A percentile compares a stretch with the other conserved stretches of the same genome.
Evolutionary conservation across 163 green algal species (phyloP).

Genomic region (Trebouxiophyceae sp.): DNA sequence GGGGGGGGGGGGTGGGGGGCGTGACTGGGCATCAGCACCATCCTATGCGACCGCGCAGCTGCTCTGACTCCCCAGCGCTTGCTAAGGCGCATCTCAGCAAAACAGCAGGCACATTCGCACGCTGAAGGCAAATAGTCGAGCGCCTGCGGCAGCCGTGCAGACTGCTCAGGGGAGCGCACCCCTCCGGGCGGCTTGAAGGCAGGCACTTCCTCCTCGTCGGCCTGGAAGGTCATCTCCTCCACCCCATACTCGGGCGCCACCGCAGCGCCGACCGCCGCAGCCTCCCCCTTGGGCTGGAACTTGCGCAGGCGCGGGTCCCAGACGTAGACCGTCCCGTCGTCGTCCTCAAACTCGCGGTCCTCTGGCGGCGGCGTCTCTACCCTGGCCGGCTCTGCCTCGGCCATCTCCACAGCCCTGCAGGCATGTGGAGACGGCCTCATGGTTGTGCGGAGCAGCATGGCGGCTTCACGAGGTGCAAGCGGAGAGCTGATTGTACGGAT

Average conservation of each 20-base stretch:
- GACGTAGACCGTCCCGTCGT: conserved; percentile 44
- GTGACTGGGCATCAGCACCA: too few relatives aligned
- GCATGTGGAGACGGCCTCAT: neutral
- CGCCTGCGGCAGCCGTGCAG: too few relatives aligned
- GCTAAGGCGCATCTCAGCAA: too few relatives aligned
- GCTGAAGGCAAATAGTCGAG: too few relatives aligned
- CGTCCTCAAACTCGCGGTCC: conserved; percentile 44
- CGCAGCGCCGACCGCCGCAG: neutral
- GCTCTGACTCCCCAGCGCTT: too few relatives aligned
- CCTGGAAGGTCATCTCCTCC: conserved; percentile 44
- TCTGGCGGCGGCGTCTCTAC: conserved; percentile 23
- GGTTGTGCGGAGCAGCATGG: too few relatives aligned
- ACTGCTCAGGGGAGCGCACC: neutral
- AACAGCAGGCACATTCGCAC: too few relatives aligned
- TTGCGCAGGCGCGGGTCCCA: conserved; percentile 33
- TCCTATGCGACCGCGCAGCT: too few relatives aligned
- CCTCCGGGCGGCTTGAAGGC: conserved; percentile 13
- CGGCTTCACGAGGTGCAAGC: too few relatives aligned
- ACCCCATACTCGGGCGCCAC: conserved; percentile 16
- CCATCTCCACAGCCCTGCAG: neutral
- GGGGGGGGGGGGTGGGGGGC: too few relatives aligned
- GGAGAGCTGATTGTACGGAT: neutral
- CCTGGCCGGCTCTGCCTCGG: conserved; percentile 1
- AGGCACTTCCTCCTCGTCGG: conserved; percentile 31
- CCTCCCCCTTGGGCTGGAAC: conserved; percentile 25